Percentiles rank a stretch among this genome's conserved stretches.
Conservation (phyloP, 768 basidiomycete genomes). For the Termitomyces eurrhizus region DNA sequence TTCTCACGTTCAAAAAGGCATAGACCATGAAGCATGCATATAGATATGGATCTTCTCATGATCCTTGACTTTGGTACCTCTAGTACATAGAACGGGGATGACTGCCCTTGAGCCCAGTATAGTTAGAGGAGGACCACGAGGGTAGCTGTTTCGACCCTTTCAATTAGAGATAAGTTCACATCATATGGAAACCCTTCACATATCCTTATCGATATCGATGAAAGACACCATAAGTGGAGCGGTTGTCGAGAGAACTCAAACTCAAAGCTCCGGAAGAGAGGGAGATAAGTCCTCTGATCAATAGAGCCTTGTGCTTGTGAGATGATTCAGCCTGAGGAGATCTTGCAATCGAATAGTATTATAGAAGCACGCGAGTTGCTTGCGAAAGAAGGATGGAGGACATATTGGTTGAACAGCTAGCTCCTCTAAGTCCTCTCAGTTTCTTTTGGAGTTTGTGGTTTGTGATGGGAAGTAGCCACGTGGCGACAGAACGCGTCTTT, state of each 20-base stretch:
- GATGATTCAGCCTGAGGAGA: background rate
- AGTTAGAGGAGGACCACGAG: background rate
- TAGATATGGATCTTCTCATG: background rate
- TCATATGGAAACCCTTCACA: too few relatives aligned
- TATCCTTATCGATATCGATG: background rate
- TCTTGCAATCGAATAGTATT: background rate
- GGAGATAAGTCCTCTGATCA: background rate
- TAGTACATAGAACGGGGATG: background rate
- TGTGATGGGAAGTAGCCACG: constrained; percentile 8
- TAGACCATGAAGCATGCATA: background rate
- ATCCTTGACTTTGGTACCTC: background rate
- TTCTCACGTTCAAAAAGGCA: background rate
- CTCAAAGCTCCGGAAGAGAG: background rate
- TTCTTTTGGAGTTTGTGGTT: background rate
- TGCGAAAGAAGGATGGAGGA: background rate
- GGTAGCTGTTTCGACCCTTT: background rate
- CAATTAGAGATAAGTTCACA: background rate
- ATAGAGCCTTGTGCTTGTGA: background rate
- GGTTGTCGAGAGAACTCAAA: background rate
- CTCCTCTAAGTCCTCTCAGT: background rate
- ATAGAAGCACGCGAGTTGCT: background rate
- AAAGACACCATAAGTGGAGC: background rate
- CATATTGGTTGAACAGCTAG: background rate
- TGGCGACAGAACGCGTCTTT: constrained; percentile 16
- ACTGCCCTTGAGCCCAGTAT: background rate